Evolutionary conservation across 2,329 filamentous ascomycete genomes (phyloP).

Genomic region (Diaporthe humulicola): DNA sequence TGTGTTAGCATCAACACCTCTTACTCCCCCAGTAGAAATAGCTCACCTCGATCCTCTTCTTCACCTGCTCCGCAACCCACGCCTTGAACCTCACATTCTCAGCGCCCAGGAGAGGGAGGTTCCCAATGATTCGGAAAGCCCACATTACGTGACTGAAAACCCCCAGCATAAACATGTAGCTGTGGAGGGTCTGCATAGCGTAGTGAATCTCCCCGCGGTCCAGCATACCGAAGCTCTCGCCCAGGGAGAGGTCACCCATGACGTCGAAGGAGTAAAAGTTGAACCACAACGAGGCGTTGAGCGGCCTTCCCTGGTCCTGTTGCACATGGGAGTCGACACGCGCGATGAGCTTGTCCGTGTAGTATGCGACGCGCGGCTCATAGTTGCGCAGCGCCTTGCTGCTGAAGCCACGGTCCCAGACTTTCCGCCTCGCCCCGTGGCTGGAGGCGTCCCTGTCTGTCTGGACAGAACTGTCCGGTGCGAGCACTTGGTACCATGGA

Average conservation of each 20-base stretch:
- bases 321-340: conserved; percentile 44
- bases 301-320: conserved; percentile 38
- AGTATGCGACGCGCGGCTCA: conserved; percentile 46
- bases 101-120: conserved; percentile 15
- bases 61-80: conserved; percentile 27
- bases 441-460: neutral
- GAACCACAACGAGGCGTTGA: conserved; percentile 51
- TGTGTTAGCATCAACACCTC: neutral
- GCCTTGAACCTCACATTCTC: conserved; percentile 28
- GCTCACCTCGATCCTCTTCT: conserved; percentile 34
- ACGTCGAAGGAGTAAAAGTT: conserved; percentile 47
- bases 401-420: conserved; percentile 35
- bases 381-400: conserved; percentile 45
- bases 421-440: conserved; percentile 26
- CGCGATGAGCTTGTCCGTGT: conserved; percentile 44
- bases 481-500: conserved; percentile 9
- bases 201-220: conserved; percentile 30
- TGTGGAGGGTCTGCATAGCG: conserved; percentile 23
- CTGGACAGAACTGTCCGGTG: conserved; percentile 28
- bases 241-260: conserved; percentile 36
- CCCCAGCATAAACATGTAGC: conserved; percentile 34
- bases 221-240: conserved; percentile 35
- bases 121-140: conserved; percentile 1
- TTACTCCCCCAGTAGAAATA: neutral
- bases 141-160: conserved; percentile 31